phyloP scores from a whole-genome alignment of 306 rosid genomes.

The peach (Prunus persica) region Prunus_persica_NCBIv2 NC_034016.1:18017001-18017500 shows the following conservation, averaged over 20 bases:
- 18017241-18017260: constrained; percentile 41
- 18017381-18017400: constrained; percentile 21
- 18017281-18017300: constrained; percentile 41
- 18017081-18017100: constrained; percentile 13
- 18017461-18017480: constrained; percentile 26
- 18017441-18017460: constrained; percentile 27
- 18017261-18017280: constrained; percentile 44
- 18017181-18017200: constrained; percentile 45
- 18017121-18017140: background rate
- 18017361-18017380: constrained; percentile 25
- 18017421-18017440: constrained; percentile 73
- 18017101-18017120: constrained; percentile 25
- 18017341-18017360: constrained; percentile 53
- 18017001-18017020: constrained; percentile 53
- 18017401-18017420: constrained; percentile 30
- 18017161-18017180: constrained; percentile 37
- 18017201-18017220: constrained; percentile 50
- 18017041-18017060: constrained; percentile 22
- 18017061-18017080: background rate
- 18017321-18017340: constrained; percentile 52
- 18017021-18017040: constrained; percentile 25
- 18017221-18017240: constrained; percentile 27
- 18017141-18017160: constrained; percentile 4
- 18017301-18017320: constrained; percentile 45
- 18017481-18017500: constrained; percentile 42